Conservation (phyloP, 139 green algal species). For the Asterochloris sp. region DNA sequence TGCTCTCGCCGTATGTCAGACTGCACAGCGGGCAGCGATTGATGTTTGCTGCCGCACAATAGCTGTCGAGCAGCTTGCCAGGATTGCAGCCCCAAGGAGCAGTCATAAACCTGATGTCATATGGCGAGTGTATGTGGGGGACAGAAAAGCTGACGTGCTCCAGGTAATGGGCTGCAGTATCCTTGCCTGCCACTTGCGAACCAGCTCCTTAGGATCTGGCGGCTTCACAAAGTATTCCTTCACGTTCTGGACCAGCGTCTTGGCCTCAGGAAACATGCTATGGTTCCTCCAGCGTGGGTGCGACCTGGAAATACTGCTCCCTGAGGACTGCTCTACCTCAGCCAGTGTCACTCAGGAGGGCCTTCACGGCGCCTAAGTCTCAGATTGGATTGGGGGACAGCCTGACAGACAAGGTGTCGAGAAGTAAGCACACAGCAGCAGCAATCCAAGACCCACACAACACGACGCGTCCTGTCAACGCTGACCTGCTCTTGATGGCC, state of each 20-base stretch:
- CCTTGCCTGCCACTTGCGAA: conserved; percentile 46
- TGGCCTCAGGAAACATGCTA: conserved; percentile 14
- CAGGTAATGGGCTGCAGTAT: background rate
- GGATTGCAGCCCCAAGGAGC: background rate
- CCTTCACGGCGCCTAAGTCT: background rate
- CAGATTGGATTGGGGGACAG: too few species aligned
- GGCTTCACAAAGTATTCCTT: conserved; percentile 16
- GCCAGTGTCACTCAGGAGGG: too few species aligned
- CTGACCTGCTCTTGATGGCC: too few species aligned
- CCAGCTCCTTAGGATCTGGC: conserved; percentile 47
- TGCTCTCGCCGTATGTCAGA: conserved; percentile 5
- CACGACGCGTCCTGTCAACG: too few species aligned
- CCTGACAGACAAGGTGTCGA: too few species aligned
- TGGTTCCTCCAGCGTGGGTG: background rate
- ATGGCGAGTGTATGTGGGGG: background rate
- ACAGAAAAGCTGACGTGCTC: conserved; percentile 3
- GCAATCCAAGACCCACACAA: too few species aligned
- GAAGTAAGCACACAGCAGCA: too few species aligned
- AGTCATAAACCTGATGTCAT: background rate
- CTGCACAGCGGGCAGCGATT: conserved; percentile 24
- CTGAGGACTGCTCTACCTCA: too few species aligned
- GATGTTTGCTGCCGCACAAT: conserved; percentile 17
- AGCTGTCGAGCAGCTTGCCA: background rate
- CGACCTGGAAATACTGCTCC: too few species aligned
- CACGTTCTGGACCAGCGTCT: conserved; percentile 14